A percentile compares a stretch with the other conserved stretches of the same genome.
Evolutionary conservation across 176 grass and related monocot species (phyloP).

Genomic region (Panicum miliaceum): DNA sequence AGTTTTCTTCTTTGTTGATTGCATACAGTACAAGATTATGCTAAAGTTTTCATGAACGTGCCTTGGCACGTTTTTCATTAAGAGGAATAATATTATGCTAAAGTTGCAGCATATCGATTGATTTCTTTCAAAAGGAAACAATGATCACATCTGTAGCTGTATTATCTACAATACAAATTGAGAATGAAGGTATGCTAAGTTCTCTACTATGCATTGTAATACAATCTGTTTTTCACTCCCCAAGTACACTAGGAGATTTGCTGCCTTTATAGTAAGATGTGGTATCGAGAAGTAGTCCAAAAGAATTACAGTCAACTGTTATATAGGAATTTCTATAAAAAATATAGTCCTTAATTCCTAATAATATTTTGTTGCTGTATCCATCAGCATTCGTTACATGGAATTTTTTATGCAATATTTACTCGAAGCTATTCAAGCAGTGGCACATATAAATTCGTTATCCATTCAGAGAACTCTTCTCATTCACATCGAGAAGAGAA

Average conservation of each 20-base stretch:
- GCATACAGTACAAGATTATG: slow-evolving; percentile 41
- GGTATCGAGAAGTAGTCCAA: slow-evolving; percentile 24
- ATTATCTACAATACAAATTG: neutral
- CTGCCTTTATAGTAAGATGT: neutral
- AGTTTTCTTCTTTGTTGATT: slow-evolving; percentile 50
- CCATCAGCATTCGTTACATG: neutral
- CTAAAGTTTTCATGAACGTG: no score
- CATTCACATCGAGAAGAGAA: neutral
- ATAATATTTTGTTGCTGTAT: neutral
- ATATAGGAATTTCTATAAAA: neutral
- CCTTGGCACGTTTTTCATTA: no score
- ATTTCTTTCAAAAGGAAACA: slow-evolving; percentile 7
- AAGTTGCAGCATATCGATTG: neutral
- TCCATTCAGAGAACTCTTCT: neutral
- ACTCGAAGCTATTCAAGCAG: neutral
- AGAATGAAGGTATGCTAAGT: neutral
- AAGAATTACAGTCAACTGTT: neutral
- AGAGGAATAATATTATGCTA: no score
- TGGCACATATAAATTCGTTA: neutral
- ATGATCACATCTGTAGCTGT: slow-evolving; percentile 18
- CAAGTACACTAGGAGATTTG: neutral
- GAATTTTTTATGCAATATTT: slow-evolving; percentile 1
- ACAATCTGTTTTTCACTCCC: neutral
- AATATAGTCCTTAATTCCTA: neutral
- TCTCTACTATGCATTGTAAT: neutral